Conservation (phyloP, 371 early-diverging fungal genomes). For the Rhizopus delemar region DNA sequence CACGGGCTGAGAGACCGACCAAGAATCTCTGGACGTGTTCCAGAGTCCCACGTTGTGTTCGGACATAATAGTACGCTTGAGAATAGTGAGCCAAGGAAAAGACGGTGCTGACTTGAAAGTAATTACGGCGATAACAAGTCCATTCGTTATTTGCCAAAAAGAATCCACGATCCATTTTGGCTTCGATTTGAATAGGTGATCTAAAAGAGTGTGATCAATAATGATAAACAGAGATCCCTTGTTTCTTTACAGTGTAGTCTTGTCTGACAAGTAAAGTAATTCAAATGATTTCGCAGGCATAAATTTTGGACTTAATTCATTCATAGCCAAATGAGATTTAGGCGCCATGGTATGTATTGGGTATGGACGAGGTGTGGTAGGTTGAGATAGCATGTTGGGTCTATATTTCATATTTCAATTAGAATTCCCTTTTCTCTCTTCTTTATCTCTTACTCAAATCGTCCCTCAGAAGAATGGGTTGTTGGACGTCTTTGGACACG, state of each 20-base stretch:
- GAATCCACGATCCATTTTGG: constrained; percentile 79
- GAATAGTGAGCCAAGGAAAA: constrained; percentile 52
- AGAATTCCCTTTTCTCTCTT: neutral
- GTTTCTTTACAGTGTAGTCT: constrained; percentile 59
- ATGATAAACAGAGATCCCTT: constrained; percentile 86
- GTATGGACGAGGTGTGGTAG: constrained; percentile 31
- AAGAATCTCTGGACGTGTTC: constrained; percentile 55
- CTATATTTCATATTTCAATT: neutral
- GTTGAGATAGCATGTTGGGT: constrained; percentile 29
- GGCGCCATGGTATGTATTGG: constrained; percentile 14
- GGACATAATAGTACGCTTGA: constrained; percentile 57
- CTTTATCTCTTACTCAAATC: neutral
- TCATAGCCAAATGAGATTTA: constrained; percentile 22
- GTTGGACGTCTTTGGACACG: neutral
- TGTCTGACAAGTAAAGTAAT: constrained; percentile 56
- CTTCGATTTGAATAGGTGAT: constrained; percentile 53
- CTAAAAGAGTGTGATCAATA: constrained; percentile 25
- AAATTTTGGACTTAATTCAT: constrained; percentile 29
- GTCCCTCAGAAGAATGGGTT: neutral
- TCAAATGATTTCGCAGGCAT: constrained; percentile 48
- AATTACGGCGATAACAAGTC: constrained; percentile 93
- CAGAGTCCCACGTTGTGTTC: constrained; percentile 34
- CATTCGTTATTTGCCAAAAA: constrained; percentile 78
- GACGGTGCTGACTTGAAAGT: constrained; percentile 81
- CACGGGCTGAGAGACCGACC: constrained; percentile 66